phyloP scores from a whole-genome alignment of 2,329 filamentous ascomycete genomes.

The Epichloe brachyelytri region DNA sequence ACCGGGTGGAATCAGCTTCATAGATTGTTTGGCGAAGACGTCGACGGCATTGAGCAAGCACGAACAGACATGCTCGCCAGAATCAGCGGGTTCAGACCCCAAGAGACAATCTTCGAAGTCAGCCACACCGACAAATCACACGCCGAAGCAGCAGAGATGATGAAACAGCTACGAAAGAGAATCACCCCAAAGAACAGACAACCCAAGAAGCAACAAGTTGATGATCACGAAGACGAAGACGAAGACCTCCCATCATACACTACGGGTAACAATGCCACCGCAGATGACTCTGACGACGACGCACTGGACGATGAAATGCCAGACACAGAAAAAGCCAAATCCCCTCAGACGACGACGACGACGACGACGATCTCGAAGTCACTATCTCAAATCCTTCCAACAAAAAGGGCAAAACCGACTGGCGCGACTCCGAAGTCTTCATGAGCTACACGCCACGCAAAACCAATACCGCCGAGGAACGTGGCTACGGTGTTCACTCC shows the following conservation, averaged over 20 bases:
- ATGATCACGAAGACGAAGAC: conserved; percentile 19
- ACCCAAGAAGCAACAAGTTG: conserved; percentile 27
- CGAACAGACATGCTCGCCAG: conserved; percentile 77
- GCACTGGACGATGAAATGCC: conserved; percentile 6
- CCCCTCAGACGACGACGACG: conserved; percentile 28
- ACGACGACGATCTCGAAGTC: conserved; percentile 55
- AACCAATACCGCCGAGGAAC: conserved; percentile 73
- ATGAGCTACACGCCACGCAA: conserved; percentile 88
- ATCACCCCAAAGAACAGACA: conserved; percentile 44
- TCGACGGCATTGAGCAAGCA: conserved; percentile 52
- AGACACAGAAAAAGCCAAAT: not conserved
- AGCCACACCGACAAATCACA: conserved; percentile 56
- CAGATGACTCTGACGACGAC: conserved; percentile 12
- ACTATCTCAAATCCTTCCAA: conserved; percentile 50
- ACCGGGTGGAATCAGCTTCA: conserved; percentile 64
- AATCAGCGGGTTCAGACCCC: conserved; percentile 77
- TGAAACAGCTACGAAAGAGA: conserved; percentile 57
- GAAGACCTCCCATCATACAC: conserved; percentile 8
- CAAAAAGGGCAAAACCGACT: conserved; percentile 45
- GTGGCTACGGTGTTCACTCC: conserved; percentile 84
- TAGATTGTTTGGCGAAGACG: conserved; percentile 63
- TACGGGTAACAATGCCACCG: conserved; percentile 8
- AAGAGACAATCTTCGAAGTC: conserved; percentile 95
- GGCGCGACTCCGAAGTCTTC: conserved; percentile 80
- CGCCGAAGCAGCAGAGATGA: conserved; percentile 58